Percentiles rank a stretch among this genome's conserved stretches.
Conservation (phyloP, 257 asterid genomes). For the Scutellaria barbata region DNA sequence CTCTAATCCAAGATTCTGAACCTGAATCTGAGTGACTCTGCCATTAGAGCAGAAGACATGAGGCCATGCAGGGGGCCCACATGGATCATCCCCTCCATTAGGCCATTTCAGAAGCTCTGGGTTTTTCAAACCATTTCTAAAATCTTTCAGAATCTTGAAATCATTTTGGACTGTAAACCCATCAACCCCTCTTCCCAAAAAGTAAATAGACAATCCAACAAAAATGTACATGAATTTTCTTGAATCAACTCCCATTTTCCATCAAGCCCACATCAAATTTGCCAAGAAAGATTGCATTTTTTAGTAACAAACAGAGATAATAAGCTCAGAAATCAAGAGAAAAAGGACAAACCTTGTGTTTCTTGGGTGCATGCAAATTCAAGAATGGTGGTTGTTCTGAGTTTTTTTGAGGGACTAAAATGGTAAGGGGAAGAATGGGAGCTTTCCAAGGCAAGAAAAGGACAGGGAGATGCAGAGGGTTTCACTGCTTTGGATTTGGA, state of each 20-base stretch:
- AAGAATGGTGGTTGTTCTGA: constrained; percentile 25
- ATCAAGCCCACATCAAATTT: constrained; percentile 35
- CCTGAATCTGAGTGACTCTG: constrained; percentile 88
- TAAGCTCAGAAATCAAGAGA: constrained; percentile 21
- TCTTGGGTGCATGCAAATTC: constrained; percentile 41
- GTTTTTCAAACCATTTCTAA: constrained; percentile 62
- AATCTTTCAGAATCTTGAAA: constrained; percentile 63
- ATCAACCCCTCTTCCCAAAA: constrained; percentile 39
- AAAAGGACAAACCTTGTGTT: constrained; percentile 38
- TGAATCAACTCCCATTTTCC: constrained; percentile 40
- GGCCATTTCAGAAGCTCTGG: constrained; percentile 84
- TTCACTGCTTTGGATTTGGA: constrained; percentile 35
- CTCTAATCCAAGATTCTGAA: constrained; percentile 61
- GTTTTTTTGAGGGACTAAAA: constrained; percentile 21
- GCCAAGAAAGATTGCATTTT: not conserved
- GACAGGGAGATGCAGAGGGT: constrained; percentile 19
- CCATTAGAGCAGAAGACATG: constrained; percentile 67
- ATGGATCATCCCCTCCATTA: constrained; percentile 61
- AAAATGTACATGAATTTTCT: constrained; percentile 40
- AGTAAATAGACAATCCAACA: constrained; percentile 30
- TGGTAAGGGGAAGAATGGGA: constrained; percentile 13
- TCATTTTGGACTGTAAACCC: constrained; percentile 63
- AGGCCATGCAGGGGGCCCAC: constrained; percentile 88
- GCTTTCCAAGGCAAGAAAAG: not conserved
- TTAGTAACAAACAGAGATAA: constrained; percentile 20